Conservation (phyloP, 2,329 filamentous ascomycete genomes). For the Talaromyces sp. region DNA sequence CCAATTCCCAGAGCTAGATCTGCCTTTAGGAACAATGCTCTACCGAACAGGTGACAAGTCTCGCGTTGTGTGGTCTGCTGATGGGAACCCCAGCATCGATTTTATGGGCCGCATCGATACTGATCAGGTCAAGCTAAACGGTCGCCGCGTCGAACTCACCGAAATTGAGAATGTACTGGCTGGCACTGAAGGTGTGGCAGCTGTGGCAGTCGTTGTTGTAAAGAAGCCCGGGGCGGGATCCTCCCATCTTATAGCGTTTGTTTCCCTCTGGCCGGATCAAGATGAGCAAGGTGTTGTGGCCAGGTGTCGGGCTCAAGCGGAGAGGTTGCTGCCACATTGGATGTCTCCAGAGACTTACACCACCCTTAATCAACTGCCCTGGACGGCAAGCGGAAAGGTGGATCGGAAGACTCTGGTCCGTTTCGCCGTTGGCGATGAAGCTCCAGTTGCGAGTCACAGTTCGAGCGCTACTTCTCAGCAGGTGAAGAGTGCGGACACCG, state of each 20-base stretch:
- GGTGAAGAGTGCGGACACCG: background rate
- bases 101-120: slow-evolving; percentile 62
- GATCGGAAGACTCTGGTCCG: slow-evolving; percentile 8
- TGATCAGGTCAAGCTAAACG: slow-evolving; percentile 60
- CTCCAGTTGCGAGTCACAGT: background rate
- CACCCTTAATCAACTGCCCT: background rate
- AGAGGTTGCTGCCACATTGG: slow-evolving; percentile 21
- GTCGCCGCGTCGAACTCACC: slow-evolving; percentile 58
- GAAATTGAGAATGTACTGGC: slow-evolving; percentile 40
- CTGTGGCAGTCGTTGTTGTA: slow-evolving; percentile 28
- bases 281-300: slow-evolving; percentile 22
- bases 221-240: slow-evolving; percentile 25
- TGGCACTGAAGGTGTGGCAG: slow-evolving; percentile 24
- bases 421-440: slow-evolving; percentile 1
- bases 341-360: slow-evolving; percentile 16
- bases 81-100: slow-evolving; percentile 55
- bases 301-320: slow-evolving; percentile 24
- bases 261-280: slow-evolving; percentile 23
- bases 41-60: slow-evolving; percentile 45
- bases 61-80: slow-evolving; percentile 62
- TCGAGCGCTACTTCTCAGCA: background rate
- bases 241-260: slow-evolving; percentile 30
- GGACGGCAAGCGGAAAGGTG: slow-evolving; percentile 4
- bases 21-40: slow-evolving; percentile 46
- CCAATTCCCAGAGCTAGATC: slow-evolving; percentile 13